Conservation (phyloP, 257 asterid species). For the Lycium barbarum region DNA sequence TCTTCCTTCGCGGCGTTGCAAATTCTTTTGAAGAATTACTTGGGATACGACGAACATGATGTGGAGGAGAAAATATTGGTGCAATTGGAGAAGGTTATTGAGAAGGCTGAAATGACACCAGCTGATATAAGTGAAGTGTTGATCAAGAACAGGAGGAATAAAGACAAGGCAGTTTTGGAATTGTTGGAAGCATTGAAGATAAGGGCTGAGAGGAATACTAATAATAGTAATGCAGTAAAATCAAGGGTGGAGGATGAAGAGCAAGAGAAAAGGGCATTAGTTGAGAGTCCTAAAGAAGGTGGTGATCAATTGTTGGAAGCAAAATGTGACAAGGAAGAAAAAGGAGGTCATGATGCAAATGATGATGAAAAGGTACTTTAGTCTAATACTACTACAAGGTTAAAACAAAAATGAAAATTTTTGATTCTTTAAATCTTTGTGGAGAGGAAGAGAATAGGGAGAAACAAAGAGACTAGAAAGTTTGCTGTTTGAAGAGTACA, state of each 20-base stretch:
- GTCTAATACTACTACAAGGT: neutral
- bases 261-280: conserved; percentile 74
- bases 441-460: neutral
- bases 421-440: conserved; percentile 22
- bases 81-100: conserved; percentile 57
- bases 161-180: conserved; percentile 60
- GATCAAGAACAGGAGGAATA: conserved; percentile 76
- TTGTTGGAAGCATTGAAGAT: conserved; percentile 53
- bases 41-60: conserved; percentile 61
- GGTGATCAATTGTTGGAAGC: conserved; percentile 24
- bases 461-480: neutral
- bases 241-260: conserved; percentile 37
- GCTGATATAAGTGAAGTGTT: conserved; percentile 89
- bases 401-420: neutral
- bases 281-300: conserved; percentile 57
- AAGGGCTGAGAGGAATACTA: conserved; percentile 52
- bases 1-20: conserved; percentile 66
- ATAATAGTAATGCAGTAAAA: conserved; percentile 19
- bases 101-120: conserved; percentile 81
- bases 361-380: conserved; percentile 27
- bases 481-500: conserved; percentile 20
- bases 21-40: conserved; percentile 74
- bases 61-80: conserved; percentile 42
- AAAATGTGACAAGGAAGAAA: neutral
- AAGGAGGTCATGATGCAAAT: neutral